Evolutionary conservation across 2,329 filamentous ascomycete genomes (phyloP).

Genomic region (Niveomyces coronatus): DNA sequence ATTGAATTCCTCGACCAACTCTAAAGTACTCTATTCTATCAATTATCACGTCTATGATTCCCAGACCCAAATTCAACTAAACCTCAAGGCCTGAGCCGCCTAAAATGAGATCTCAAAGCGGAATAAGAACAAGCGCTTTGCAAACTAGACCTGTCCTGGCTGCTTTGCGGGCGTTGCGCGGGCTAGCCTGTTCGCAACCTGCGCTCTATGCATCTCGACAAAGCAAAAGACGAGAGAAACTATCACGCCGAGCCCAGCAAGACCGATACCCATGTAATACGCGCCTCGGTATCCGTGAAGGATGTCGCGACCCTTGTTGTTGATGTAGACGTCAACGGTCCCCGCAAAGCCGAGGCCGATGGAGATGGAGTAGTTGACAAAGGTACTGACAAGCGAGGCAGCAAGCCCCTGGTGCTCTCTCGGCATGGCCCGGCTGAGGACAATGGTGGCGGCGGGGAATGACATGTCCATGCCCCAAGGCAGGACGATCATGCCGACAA

Average conservation of each 20-base stretch:
- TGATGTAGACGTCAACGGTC: constrained; percentile 38
- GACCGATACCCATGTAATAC: constrained; percentile 29
- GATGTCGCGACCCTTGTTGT: constrained; percentile 16
- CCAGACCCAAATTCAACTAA: no score
- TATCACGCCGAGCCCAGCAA: constrained; percentile 25
- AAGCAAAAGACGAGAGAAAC: constrained; percentile 14
- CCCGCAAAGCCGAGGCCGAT: constrained; percentile 53
- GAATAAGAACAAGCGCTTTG: no score
- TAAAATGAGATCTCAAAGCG: no score
- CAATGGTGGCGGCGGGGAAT: constrained; percentile 47
- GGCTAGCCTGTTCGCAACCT: background rate
- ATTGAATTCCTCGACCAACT: no score
- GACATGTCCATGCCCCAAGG: constrained; percentile 53
- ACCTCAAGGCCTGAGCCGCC: no score
- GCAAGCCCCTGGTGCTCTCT: constrained; percentile 30
- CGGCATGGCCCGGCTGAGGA: constrained; percentile 41
- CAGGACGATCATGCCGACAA: constrained; percentile 44
- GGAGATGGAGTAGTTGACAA: constrained; percentile 55
- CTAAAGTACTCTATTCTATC: no score
- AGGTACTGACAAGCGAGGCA: constrained; percentile 43
- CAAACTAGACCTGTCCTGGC: no score
- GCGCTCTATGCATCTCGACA: background rate
- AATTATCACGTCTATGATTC: no score
- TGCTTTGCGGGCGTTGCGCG: no score
- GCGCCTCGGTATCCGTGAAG: constrained; percentile 27